A percentile compares a stretch with the other conserved stretches of the same genome.
Conservation (phyloP, 352 stramenopile species). For the Phytophthora litchii region DNA sequence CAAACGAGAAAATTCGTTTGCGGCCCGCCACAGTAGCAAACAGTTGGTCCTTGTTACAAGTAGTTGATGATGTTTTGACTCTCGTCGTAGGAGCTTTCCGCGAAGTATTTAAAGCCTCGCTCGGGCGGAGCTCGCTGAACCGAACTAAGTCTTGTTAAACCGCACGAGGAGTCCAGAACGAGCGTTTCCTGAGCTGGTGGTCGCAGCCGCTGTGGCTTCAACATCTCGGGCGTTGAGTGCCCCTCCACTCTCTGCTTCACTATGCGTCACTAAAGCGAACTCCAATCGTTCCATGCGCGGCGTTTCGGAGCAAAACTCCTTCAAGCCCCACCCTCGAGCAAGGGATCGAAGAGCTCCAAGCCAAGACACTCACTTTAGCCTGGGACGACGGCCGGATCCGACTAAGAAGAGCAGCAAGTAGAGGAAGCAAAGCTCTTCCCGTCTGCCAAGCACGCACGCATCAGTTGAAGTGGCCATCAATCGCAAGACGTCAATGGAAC, state of each 20-base stretch:
- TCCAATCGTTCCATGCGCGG: constrained; percentile 20
- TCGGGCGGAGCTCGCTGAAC: too few relatives aligned
- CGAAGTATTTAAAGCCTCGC: too few relatives aligned
- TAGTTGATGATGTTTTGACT: too few relatives aligned
- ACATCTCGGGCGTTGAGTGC: constrained; percentile 12
- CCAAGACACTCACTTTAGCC: constrained; percentile 21
- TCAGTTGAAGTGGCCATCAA: constrained; percentile 13
- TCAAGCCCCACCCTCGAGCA: neutral
- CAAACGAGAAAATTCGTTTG: too few relatives aligned
- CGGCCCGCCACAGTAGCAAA: too few relatives aligned
- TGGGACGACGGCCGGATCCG: constrained; percentile 20
- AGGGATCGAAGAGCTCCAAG: too few relatives aligned
- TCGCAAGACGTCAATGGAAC: constrained; percentile 53
- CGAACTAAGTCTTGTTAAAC: too few relatives aligned
- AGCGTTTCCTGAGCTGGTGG: constrained; percentile 13
- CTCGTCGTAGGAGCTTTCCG: too few relatives aligned
- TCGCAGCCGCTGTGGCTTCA: constrained; percentile 10
- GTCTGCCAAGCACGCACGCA: constrained; percentile 9
- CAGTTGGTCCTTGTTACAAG: too few relatives aligned
- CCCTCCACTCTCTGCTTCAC: constrained; percentile 4
- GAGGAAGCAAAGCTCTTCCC: neutral
- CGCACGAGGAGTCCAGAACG: neutral
- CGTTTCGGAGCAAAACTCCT: constrained; percentile 35
- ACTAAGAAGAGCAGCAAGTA: constrained; percentile 21
- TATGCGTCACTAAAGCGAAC: constrained; percentile 27